Evolutionary conservation across 2,329 filamentous ascomycete genomes (phyloP).

Genomic region (Nannizzia gypsea): DNA sequence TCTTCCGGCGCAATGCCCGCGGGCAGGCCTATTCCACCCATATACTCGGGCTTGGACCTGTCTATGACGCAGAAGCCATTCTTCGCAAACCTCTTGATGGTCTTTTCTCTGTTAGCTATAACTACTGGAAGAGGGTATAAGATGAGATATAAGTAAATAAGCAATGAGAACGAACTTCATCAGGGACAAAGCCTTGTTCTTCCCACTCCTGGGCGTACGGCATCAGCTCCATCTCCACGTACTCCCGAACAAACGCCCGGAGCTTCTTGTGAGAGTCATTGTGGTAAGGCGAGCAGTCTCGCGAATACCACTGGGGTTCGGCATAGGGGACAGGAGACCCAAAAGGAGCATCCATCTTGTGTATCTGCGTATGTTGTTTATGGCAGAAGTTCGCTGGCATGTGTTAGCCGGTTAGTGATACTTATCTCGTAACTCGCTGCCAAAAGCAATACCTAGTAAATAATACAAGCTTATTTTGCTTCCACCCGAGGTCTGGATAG

Average conservation of each 20-base stretch:
- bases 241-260: slow-evolving; percentile 45
- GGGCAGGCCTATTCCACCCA: slow-evolving; percentile 30
- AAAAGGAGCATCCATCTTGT: slow-evolving; percentile 3
- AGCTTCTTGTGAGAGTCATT: slow-evolving; percentile 49
- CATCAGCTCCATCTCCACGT: slow-evolving; percentile 47
- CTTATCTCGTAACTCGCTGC: too few relatives aligned
- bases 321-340: slow-evolving; percentile 10
- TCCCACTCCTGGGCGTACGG: slow-evolving; percentile 55
- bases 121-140: not conserved
- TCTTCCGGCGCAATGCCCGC: slow-evolving; percentile 38
- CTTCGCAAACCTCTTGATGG: slow-evolving; percentile 27
- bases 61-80: slow-evolving; percentile 31
- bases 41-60: slow-evolving; percentile 29
- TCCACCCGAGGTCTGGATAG: too few relatives aligned
- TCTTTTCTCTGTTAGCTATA: slow-evolving; percentile 16
- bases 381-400: too few relatives aligned
- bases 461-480: too few relatives aligned
- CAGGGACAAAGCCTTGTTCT: slow-evolving; percentile 42
- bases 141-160: not conserved
- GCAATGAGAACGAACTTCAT: slow-evolving; percentile 17
- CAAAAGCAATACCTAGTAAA: too few relatives aligned
- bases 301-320: slow-evolving; percentile 12
- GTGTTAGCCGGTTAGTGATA: too few relatives aligned
- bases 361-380: not conserved
- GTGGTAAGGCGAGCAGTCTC: slow-evolving; percentile 44